Conservation (phyloP, 805 yeast species). For the Candida dendrica region DNA sequence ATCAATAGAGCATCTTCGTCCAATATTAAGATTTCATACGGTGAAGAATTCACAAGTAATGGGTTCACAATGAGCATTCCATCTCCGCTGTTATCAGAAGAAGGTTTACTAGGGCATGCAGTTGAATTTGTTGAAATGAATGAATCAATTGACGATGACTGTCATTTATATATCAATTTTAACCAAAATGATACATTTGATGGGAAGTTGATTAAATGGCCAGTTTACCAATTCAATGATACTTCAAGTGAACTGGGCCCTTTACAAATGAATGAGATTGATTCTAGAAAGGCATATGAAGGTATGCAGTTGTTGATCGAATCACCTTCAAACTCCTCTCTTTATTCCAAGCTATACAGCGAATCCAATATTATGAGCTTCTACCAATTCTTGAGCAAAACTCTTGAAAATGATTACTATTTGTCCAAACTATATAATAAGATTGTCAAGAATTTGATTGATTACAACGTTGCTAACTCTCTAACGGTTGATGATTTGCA, state of each 20-base stretch:
- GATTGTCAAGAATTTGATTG: conserved; percentile 9
- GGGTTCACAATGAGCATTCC: conserved; percentile 18
- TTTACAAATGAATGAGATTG: conserved; percentile 13
- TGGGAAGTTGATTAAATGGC: conserved; percentile 10
- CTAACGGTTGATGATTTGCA: conserved; percentile 13
- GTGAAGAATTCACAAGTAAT: conserved; percentile 11
- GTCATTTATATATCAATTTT: conserved; percentile 23
- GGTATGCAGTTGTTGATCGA: conserved; percentile 17
- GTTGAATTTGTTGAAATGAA: conserved; percentile 22
- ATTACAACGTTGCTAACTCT: conserved; percentile 14
- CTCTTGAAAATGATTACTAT: conserved; percentile 12
- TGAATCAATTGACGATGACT: conserved; percentile 15
- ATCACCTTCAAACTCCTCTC: conserved; percentile 21
- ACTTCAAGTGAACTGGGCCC: not conserved
- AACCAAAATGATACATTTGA: conserved; percentile 1
- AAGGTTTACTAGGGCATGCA: conserved; percentile 1
- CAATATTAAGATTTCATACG: conserved; percentile 14
- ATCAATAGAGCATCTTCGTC: conserved; percentile 1
- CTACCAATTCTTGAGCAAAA: conserved; percentile 5
- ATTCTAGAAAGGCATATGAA: conserved; percentile 16
- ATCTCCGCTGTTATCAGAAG: conserved; percentile 16
- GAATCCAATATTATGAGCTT: conserved; percentile 17
- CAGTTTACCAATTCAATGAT: conserved; percentile 14
- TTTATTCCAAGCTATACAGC: conserved; percentile 17
- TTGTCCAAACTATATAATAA: conserved; percentile 9